Evolutionary conservation across 768 basidiomycete genomes (phyloP).

Genomic region (Boletus rufocinnamomeus): DNA sequence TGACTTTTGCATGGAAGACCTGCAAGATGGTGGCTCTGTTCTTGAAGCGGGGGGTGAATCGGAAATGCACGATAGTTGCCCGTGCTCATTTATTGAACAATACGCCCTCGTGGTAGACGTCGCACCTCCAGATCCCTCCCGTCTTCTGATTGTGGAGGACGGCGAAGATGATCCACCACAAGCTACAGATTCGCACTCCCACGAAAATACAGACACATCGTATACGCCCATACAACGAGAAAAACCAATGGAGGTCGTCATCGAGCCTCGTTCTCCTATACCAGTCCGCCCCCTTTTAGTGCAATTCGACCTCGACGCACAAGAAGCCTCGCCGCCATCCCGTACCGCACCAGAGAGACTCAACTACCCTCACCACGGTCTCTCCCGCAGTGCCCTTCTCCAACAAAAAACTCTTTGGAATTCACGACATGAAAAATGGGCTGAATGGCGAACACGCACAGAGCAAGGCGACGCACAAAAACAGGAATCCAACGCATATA

Average conservation of each 20-base stretch:
- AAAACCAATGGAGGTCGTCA: constrained; percentile 16
- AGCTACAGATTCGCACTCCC: constrained; percentile 14
- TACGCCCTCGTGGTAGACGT: constrained; percentile 8
- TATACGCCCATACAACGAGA: constrained; percentile 16
- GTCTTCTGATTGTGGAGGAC: neutral
- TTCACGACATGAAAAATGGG: constrained; percentile 54
- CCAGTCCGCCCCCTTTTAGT: constrained; percentile 23
- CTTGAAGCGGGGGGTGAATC: neutral
- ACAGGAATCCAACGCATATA: constrained; percentile 26
- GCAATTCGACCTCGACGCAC: constrained; percentile 1
- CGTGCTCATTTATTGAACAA: constrained; percentile 9
- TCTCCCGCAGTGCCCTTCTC: constrained; percentile 59
- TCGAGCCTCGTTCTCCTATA: constrained; percentile 23
- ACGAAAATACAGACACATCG: constrained; percentile 13
- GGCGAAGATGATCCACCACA: constrained; percentile 7
- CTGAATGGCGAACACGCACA: constrained; percentile 34
- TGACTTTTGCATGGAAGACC: constrained; percentile 36
- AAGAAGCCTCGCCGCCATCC: constrained; percentile 4
- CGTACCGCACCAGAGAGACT: constrained; percentile 38
- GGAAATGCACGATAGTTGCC: constrained; percentile 1
- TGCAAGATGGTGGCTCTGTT: neutral
- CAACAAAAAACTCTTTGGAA: constrained; percentile 67
- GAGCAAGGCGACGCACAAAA: constrained; percentile 8
- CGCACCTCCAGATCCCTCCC: neutral
- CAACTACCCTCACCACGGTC: constrained; percentile 56